Conservation (phyloP, 805 yeast genomes). For the Myxozyma nipponensis region DNA sequence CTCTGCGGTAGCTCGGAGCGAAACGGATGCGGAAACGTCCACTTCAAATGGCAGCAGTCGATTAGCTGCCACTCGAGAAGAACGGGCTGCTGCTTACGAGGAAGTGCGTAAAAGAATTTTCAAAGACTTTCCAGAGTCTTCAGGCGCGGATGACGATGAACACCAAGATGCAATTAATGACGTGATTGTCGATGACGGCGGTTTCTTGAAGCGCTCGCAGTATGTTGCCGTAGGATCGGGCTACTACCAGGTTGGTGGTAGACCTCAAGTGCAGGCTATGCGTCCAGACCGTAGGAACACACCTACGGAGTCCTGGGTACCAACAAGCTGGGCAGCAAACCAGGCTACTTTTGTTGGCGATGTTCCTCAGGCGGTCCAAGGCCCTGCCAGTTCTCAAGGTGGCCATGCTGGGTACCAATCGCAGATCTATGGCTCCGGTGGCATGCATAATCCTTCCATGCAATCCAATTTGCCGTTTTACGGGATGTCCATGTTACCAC, state of each 20-base stretch:
- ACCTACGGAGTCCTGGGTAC: too few relatives aligned
- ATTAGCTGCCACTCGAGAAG: slow-evolving; percentile 36
- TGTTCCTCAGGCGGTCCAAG: too few relatives aligned
- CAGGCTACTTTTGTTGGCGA: too few relatives aligned
- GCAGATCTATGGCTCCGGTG: too few relatives aligned
- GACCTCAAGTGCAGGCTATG: too few relatives aligned
- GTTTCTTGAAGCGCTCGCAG: slow-evolving; percentile 22
- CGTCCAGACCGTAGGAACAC: not conserved
- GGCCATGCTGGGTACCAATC: too few relatives aligned
- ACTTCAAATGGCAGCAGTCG: slow-evolving; percentile 7
- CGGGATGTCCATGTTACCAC: too few relatives aligned
- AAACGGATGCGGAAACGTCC: not conserved
- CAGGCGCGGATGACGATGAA: slow-evolving; percentile 3
- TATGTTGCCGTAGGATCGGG: slow-evolving; percentile 21
- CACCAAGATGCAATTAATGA: not conserved
- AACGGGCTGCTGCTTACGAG: slow-evolving; percentile 41
- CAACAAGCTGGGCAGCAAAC: too few relatives aligned
- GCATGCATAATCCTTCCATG: too few relatives aligned
- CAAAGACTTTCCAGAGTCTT: slow-evolving; percentile 29
- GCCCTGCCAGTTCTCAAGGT: too few relatives aligned
- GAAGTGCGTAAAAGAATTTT: slow-evolving; percentile 43
- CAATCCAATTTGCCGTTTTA: too few relatives aligned
- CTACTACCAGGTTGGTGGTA: slow-evolving; percentile 12
- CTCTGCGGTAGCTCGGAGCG: not conserved
- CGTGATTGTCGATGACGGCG: slow-evolving; percentile 6